Evolutionary conservation across 805 yeast species (phyloP).

Genomic region (Yamadazyma endophytica): DNA sequence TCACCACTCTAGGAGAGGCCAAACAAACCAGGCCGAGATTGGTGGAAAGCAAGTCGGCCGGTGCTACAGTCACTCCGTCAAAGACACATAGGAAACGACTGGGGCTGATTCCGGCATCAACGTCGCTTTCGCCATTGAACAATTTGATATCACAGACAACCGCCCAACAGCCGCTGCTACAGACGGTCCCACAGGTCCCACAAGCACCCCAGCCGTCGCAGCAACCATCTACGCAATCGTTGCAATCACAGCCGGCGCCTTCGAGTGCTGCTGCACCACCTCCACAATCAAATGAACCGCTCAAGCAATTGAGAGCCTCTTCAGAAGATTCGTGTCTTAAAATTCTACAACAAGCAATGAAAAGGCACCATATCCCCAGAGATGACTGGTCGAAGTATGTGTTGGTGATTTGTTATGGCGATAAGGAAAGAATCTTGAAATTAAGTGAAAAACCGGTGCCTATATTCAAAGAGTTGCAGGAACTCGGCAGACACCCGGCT

Average conservation of each 20-base stretch:
- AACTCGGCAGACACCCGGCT: conserved; percentile 82
- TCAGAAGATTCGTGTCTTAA: conserved; percentile 89
- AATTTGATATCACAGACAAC: too few relatives aligned
- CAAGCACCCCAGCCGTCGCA: conserved; percentile 3
- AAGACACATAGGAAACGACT: too few relatives aligned
- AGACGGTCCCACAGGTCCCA: conserved; percentile 2
- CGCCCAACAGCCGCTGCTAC: conserved; percentile 12
- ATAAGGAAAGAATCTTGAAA: conserved; percentile 78
- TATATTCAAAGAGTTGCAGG: conserved; percentile 79
- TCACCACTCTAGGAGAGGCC: neutral
- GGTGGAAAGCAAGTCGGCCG: conserved; percentile 18
- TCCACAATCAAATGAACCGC: conserved; percentile 53
- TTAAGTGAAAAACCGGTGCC: conserved; percentile 85
- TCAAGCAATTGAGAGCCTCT: conserved; percentile 79
- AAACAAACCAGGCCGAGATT: conserved; percentile 17
- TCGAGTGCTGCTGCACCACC: conserved; percentile 7
- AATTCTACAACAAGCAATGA: conserved; percentile 83
- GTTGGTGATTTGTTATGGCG: conserved; percentile 84
- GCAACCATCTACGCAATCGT: conserved; percentile 1
- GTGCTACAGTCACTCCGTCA: too few relatives aligned
- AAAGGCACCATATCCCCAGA: conserved; percentile 70
- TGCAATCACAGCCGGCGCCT: conserved; percentile 7
- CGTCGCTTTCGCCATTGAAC: too few relatives aligned
- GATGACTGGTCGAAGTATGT: conserved; percentile 89
- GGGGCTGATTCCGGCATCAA: too few relatives aligned